Evolutionary conservation across 2,329 filamentous ascomycete species (phyloP), one percentile per base, ranked within the genome.

Genomic region (Septoria petroselini): DNA sequence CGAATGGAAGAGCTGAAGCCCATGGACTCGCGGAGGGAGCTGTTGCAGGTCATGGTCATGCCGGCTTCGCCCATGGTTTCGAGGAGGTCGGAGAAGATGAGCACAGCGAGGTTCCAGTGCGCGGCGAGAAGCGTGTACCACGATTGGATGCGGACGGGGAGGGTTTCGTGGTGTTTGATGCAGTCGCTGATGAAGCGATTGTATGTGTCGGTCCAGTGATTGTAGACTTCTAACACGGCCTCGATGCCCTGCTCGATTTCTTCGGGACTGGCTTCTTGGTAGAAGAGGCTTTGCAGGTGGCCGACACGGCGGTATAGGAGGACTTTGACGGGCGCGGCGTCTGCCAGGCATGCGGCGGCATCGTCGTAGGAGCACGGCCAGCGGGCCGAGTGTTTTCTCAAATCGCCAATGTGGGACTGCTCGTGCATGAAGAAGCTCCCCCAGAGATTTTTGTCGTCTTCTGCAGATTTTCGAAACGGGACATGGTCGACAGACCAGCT

Each of bases 61-160:
- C 33, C 39, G 4, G 51, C 41, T 27, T 44, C 27, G 8, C 34
- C 41, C 11, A 38, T 23, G 34, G 43, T 53, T 12, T 58, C 53
- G 29, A 58, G 45, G 17, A 54, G 40, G 18, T 58, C 55, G 11
- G 51, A 43, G 11, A 58, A 46, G 18, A 58, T 54, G 19, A 58
- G 33, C 9, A 56, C 55, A 30, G 49, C 53, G 17, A 58, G 31
- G 41, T 52, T 50, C 55, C 55, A 58, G 25, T 58, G 55, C 3
- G 47, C 55, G 11, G 50, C 47, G n/a, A 58, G 41, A 9, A 58
- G 41, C 15, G 52, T 58, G 25, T 58, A 58, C 55, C 55, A 58
- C 2, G 53, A 54, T 37, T 58, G 55, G 12, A 58, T 56, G 9
- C 55, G 53, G 19, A 49, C 53, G 1, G 55, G 53, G 15, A 58